A percentile compares a stretch with the other conserved stretches of the same genome.
Evolutionary conservation across 2,329 filamentous ascomycete species (phyloP).

Genomic region (Alternaria alternata): DNA sequence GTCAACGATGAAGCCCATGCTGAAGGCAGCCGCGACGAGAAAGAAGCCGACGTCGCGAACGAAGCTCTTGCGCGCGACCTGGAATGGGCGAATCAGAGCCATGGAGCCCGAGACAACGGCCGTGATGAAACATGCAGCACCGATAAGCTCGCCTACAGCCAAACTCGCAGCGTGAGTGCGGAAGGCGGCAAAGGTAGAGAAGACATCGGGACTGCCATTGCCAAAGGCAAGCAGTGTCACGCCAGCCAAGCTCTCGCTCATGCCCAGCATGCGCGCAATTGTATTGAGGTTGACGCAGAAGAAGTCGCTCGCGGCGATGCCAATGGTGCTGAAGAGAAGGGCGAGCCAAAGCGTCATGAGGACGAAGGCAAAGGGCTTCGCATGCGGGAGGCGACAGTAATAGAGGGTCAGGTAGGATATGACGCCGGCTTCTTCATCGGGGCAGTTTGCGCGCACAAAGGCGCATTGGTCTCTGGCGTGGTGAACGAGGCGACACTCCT

Average conservation of each 20-base stretch:
- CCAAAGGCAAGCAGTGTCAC: constrained; percentile 97
- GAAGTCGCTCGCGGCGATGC: constrained; percentile 97
- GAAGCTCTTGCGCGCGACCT: constrained; percentile 87
- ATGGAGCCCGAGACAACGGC: constrained; percentile 96
- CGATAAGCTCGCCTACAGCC: constrained; percentile 93
- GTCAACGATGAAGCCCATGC: constrained; percentile 86
- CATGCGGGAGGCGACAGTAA: constrained; percentile 78
- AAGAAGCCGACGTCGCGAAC: constrained; percentile 93
- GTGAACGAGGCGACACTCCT: constrained; percentile 79
- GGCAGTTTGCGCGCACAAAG: constrained; percentile 83
- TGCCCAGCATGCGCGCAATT: constrained; percentile 84
- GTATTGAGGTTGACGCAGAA: constrained; percentile 97
- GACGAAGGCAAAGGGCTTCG: constrained; percentile 78
- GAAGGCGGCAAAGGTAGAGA: constrained; percentile 98
- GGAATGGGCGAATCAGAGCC: constrained; percentile 95
- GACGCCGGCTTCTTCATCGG: constrained; percentile 88
- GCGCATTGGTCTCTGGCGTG: constrained; percentile 79
- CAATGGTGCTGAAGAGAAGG: constrained; percentile 93
- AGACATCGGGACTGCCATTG: constrained; percentile 97
- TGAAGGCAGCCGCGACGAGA: constrained; percentile 83
- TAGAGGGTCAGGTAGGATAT: constrained; percentile 89
- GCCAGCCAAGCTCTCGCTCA: constrained; percentile 95
- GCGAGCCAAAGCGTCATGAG: constrained; percentile 84
- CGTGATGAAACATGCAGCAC: constrained; percentile 94
- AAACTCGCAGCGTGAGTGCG: constrained; percentile 95